Percentiles rank a stretch among this genome's conserved stretches.
Conservation (phyloP, 805 yeast species). For the Yarrowia divulgata region DNA sequence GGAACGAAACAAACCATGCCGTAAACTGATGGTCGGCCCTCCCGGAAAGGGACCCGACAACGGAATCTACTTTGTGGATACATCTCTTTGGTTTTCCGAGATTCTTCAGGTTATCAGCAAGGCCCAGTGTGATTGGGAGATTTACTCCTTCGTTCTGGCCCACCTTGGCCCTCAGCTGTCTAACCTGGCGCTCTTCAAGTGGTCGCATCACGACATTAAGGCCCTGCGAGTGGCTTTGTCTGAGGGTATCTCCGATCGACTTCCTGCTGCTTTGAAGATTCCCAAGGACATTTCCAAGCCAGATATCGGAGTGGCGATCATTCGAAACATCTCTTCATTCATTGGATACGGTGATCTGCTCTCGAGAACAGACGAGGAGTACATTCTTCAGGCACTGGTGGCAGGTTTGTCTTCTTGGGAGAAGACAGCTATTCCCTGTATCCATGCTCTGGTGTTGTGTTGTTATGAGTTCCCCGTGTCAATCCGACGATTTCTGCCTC, state of each 20-base stretch:
- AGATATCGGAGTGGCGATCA: conserved; percentile 70
- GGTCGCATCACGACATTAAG: conserved; percentile 53
- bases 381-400: conserved; percentile 62
- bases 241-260: conserved; percentile 57
- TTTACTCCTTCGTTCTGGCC: conserved; percentile 68
- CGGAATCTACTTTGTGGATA: conserved; percentile 51
- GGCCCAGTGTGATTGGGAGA: conserved; percentile 62
- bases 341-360: conserved; percentile 57
- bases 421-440: conserved; percentile 75
- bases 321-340: conserved; percentile 67
- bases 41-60: conserved; percentile 10
- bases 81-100: conserved; percentile 60
- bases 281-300: conserved; percentile 58
- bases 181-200: conserved; percentile 60
- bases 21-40: conserved; percentile 42
- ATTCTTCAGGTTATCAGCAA: conserved; percentile 56
- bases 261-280: conserved; percentile 48
- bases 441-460: conserved; percentile 76
- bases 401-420: conserved; percentile 72
- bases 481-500: conserved; percentile 69
- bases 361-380: conserved; percentile 65
- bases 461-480: conserved; percentile 82
- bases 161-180: conserved; percentile 76
- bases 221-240: conserved; percentile 59
- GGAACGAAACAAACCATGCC: conserved; percentile 55